Evolutionary conservation across 1,139 yeast species (phyloP), one percentile per base, ranked within the genome.

Genomic region (Debaryomycetaceae sp.): DNA sequence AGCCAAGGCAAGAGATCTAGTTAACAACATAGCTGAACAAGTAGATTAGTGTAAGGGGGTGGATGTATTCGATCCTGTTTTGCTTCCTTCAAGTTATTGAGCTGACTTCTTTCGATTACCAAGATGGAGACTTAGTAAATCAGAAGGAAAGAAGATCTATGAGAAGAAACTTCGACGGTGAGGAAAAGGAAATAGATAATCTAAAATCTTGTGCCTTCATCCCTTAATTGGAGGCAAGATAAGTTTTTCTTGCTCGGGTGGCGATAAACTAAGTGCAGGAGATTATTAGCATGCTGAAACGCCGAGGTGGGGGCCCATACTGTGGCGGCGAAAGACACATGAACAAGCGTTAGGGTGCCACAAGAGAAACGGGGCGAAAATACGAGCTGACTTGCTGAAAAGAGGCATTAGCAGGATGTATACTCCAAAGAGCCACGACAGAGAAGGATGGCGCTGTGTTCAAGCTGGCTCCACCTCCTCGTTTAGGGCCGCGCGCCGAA

Each of bases 1-100:
- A 31, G 78, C 59, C 35, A 70, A 52, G 26, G 75, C 75, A 39
- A 71, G 63, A 30, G 78, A 57, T 42, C 58, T 61, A 28, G 75
- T 54, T 47, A 71, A 61, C 58, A 67, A 65, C 74, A 67, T 70
- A 10, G 14, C 38, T 25, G 15, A 23, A 28, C 18, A 8, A 14
- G 21, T 25, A n/a, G 11, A 18, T 20, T 14, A 23, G 17, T 11
- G 24, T 16, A 17, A n/a, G 15, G 16, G 15, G 27, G 26, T 4
- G 27, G 7, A 7, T 18, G 23, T 16, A 9, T n/a, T 12, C 7
- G 10, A 20, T 17, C 16, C 16, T 16, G 18, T n/a, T n/a, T n/a
- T n/a, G n/a, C n/a, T n/a, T n/a, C n/a, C n/a, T n/a, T n/a, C n/a
- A n/a, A n/a, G n/a, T 21, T 25, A 12, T 23, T 23, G 17, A 21